Evolutionary conservation across 306 rosid genomes (phyloP), one percentile per base, ranked within the genome.

Genomic region (Luffa acutangula): DNA sequence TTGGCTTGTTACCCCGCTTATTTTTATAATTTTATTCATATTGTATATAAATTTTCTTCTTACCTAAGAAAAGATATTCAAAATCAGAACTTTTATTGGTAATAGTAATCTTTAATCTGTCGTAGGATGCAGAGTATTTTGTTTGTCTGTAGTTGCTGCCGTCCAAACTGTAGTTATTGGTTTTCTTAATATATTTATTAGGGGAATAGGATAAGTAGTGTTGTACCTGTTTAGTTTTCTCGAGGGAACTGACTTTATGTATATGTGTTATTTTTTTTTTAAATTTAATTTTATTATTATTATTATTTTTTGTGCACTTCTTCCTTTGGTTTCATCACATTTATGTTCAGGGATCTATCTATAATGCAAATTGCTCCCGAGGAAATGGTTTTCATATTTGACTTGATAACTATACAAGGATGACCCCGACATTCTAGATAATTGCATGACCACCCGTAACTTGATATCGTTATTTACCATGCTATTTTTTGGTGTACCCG

Each of bases 311-410:
- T 33, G 69, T 10, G 42, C 33, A 62, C 66, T 59, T 33, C 31
- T 36, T 7, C 54, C 20, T 11, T 53, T 49, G 76, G 15, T 74
- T 48, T 59, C 70, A 65, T 67, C 81, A 77, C 83, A 80, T 31
- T 25, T 75, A 18, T 76, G 87, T 86, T 86, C 93, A 95, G 97
- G 98, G 31, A 25, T 25, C 31, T 95, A 83, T 95, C 98, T 83
- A 92, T 95, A 80, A 82, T 95, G 91, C 98, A 95, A 89, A 87
- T 95, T 84, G 95, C 97, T 69, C 87, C 97, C 75, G 97, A 91
- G 84, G 88, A 87, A 80, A 82, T 70, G 84, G 93, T 79, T 78
- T 91, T 92, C 84, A 81, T 95, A 83, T 81, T 92, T 66, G 98
- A 95, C 85, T 85, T 95, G 81, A 89, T 95, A 87, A 88, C 84